Evolutionary conservation across 306 rosid genomes (phyloP).

Genomic region (Carpinus viminea): DNA sequence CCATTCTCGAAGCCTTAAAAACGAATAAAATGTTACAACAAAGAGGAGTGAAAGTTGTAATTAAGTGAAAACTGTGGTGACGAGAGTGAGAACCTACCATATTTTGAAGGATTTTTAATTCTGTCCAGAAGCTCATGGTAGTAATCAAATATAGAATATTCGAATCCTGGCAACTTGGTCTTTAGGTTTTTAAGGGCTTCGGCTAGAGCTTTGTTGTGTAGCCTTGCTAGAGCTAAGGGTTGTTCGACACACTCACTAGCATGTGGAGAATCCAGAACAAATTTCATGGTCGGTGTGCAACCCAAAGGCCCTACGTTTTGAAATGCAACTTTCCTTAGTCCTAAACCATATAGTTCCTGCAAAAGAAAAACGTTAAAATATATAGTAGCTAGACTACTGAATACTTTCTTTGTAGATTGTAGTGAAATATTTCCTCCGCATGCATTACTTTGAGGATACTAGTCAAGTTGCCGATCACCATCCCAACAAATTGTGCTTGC

Average conservation of each 20-base stretch:
- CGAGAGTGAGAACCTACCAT: background rate
- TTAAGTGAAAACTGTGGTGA: background rate
- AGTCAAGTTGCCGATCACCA: conserved; percentile 38
- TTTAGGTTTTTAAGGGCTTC: conserved; percentile 8
- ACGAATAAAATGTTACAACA: background rate
- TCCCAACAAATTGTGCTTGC: conserved; percentile 18
- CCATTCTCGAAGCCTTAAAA: conserved; percentile 17
- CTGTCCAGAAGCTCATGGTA: background rate
- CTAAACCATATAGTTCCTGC: conserved; percentile 26
- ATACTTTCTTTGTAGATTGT: too few relatives aligned
- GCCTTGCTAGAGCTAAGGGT: conserved; percentile 15
- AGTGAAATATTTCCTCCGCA: background rate
- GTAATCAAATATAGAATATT: conserved; percentile 24
- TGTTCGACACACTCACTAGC: conserved; percentile 7
- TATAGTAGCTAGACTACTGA: too few relatives aligned
- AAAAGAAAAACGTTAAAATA: background rate
- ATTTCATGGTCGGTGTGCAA: conserved; percentile 6
- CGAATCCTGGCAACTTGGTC: conserved; percentile 14
- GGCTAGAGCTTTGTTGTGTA: conserved; percentile 22
- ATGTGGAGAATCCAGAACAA: background rate
- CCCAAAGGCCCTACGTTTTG: conserved; percentile 29
- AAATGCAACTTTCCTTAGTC: conserved; percentile 27
- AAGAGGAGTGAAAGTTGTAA: background rate
- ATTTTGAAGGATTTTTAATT: conserved; percentile 24
- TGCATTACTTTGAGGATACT: conserved; percentile 25